Percentiles rank a stretch among this genome's conserved stretches.
Evolutionary conservation across 352 stramenopile species (phyloP).

Genomic region (Globisporangium alternatum): DNA sequence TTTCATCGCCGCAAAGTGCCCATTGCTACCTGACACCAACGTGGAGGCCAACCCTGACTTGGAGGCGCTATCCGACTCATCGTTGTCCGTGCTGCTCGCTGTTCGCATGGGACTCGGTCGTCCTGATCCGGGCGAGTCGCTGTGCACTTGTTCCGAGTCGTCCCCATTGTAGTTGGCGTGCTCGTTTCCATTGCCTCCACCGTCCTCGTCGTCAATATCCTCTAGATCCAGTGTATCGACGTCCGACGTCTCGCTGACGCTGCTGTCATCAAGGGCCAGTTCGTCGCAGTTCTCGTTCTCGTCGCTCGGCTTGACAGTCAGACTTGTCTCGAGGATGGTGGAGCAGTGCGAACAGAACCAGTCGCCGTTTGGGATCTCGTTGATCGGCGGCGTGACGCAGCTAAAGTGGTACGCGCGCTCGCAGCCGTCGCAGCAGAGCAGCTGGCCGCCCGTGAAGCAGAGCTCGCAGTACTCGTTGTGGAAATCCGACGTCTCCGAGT

Average conservation of each 20-base stretch:
- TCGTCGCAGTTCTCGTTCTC: constrained; percentile 32
- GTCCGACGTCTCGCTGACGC: constrained; percentile 8
- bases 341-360: constrained; percentile 60
- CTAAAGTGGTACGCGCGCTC: constrained; percentile 68
- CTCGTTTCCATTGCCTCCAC: constrained; percentile 15
- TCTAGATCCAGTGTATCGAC: constrained; percentile 15
- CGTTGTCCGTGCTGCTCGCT: constrained; percentile 14
- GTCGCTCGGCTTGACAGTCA: constrained; percentile 12
- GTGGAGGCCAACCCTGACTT: constrained; percentile 8
- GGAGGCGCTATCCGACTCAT: constrained; percentile 16
- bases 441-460: constrained; percentile 57
- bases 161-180: constrained; percentile 1
- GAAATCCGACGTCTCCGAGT: constrained; percentile 37
- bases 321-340: constrained; percentile 19
- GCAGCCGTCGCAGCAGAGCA: constrained; percentile 71
- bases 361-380: constrained; percentile 47
- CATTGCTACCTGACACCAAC: background rate
- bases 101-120: constrained; percentile 1
- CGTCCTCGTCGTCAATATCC: constrained; percentile 21
- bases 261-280: constrained; percentile 13
- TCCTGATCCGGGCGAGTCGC: background rate
- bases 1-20: background rate
- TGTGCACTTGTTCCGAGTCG: background rate
- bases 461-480: constrained; percentile 66
- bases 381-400: constrained; percentile 65